These are phyloP conservation scores for Calonectria crousiana DNA, from an alignment of 2,329 filamentous ascomycete species.

Conservation along the genomic window DNA sequence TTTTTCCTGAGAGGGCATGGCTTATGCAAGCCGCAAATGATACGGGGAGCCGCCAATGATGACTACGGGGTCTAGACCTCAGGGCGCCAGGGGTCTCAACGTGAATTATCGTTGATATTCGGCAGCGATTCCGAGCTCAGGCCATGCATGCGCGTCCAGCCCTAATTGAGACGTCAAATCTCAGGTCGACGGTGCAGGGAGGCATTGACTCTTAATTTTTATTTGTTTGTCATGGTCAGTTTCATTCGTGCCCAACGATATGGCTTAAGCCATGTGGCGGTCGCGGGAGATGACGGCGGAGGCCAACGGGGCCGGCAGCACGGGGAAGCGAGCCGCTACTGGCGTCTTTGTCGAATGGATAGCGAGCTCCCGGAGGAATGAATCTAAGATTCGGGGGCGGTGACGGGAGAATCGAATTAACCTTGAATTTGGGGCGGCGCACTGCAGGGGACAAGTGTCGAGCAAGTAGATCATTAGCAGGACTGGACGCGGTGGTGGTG, in stretches of 20 bases:
- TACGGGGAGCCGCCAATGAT: not conserved
- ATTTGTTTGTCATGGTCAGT: not conserved
- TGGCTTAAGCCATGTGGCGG: constrained; percentile 25
- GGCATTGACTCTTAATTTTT: not conserved
- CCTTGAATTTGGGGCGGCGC: constrained; percentile 23
- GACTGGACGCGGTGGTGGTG: not conserved
- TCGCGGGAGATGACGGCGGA: constrained; percentile 4
- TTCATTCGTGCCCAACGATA: constrained; percentile 19
- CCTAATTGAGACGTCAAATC: not conserved
- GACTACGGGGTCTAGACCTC: constrained; percentile 20
- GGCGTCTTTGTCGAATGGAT: not conserved
- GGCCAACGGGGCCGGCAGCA: not conserved
- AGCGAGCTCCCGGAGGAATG: not conserved
- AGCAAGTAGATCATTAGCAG: constrained; percentile 10
- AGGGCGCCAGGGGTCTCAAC: not conserved
- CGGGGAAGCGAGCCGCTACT: constrained; percentile 9
- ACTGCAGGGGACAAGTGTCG: constrained; percentile 16
- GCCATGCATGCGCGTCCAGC: constrained; percentile 6
- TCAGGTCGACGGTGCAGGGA: not conserved
- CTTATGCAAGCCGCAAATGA: constrained; percentile 9
- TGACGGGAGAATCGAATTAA: constrained; percentile 21
- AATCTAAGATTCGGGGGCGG: constrained; percentile 15
- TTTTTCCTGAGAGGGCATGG: not conserved
- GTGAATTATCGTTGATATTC: not conserved
- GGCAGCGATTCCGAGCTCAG: constrained; percentile 5